Evolutionary conservation across 768 basidiomycete genomes (phyloP), one percentile per base, ranked within the genome.

Genomic region (Boletus subcaerulescens): DNA sequence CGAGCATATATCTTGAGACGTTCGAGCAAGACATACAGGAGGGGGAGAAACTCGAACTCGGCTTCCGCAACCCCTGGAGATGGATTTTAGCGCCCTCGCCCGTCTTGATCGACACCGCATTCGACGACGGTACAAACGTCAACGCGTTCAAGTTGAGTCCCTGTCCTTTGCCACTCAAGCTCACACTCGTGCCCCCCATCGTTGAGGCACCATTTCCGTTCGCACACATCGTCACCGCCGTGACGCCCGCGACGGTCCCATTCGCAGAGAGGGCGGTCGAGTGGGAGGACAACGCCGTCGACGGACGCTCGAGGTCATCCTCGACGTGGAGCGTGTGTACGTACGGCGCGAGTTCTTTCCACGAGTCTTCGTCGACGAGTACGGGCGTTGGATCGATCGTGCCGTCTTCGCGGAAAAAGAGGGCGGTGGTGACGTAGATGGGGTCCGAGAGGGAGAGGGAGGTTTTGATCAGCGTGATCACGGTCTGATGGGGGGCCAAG

Each of bases 351-450:
- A 72, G 66, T 32, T 72, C 69, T 15, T 60, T 64, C 70, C 69
- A 70, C 33, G 69, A 70, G 43, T 69, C 66, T 22, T 72, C 70
- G 24, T 70, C 69, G 20, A 70, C 43, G 20, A 62, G 50, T n/a
- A 60, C 59, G 15, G 59, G 58, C 0, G 35, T 39, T 0, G 29
- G 4, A 39, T 72, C 66, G 36, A 72, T 31, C 39, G 60, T 55
- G 31, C 70, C 70, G 31, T 70, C 69, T 44, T 70, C 69, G 49
- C 67, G 57, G 41, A 64, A 70, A 45, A 70, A 70, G 43, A 57
- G 35, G 8, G 69, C 70, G n/a, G 61, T 52, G 22, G 56, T 39
- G 20, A 70, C 24, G 18, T 48, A 61, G 29, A 66, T 17, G 48
- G 56, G 59, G 18, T 66, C 62, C 2, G 62, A 17, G 44, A 70